These are phyloP conservation scores for Saccharomyces uvarum DNA, from an alignment of 1,139 yeast species.

Conservation along the genomic window DNA sequence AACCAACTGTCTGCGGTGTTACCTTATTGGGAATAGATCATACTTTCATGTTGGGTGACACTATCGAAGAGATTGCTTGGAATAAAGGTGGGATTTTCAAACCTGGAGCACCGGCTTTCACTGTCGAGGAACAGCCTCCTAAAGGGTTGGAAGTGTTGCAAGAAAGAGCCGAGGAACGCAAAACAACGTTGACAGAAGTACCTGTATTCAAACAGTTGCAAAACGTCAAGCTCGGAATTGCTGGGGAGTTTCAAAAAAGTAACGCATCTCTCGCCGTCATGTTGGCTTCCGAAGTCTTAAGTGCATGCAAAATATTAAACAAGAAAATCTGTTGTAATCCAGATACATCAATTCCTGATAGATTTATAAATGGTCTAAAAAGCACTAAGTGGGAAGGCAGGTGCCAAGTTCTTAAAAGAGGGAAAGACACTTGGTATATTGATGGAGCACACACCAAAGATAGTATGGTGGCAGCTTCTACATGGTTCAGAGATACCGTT, in stretches of 20 bases:
- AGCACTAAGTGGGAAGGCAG: constrained; percentile 87
- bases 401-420: constrained; percentile 61
- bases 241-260: constrained; percentile 75
- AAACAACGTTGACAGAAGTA: constrained; percentile 47
- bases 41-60: constrained; percentile 77
- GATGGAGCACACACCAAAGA: constrained; percentile 97
- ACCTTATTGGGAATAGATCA: constrained; percentile 89
- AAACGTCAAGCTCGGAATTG: constrained; percentile 59
- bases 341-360: constrained; percentile 21
- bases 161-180: constrained; percentile 61
- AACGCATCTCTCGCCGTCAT: constrained; percentile 86
- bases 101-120: constrained; percentile 53
- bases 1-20: constrained; percentile 82
- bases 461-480: constrained; percentile 69
- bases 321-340: constrained; percentile 19
- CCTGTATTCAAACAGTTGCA: constrained; percentile 37
- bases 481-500: constrained; percentile 58
- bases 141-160: constrained; percentile 46
- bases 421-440: constrained; percentile 60
- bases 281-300: constrained; percentile 60
- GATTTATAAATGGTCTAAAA: constrained; percentile 58
- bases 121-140: constrained; percentile 52
- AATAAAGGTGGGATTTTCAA: constrained; percentile 94
- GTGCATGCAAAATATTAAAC: constrained; percentile 37
- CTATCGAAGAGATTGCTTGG: constrained; percentile 89